phyloP scores from a whole-genome alignment of 805 yeast genomes.

The Myxozyma mucilagina region DNA sequence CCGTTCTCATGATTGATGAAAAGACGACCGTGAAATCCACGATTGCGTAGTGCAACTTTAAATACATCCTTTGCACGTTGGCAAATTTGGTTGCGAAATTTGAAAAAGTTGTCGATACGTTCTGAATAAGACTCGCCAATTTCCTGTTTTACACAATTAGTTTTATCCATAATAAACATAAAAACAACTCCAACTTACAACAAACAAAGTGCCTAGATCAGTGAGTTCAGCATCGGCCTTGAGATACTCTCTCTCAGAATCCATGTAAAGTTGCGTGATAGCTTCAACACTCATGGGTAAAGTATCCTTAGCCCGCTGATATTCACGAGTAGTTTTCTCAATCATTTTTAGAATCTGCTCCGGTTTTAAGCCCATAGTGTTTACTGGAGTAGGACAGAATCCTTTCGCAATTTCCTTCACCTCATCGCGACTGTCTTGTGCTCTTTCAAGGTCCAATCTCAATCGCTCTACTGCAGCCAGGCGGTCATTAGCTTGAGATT shows the following conservation, averaged over 20 bases:
- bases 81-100: constrained; percentile 31
- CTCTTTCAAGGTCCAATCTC: background rate
- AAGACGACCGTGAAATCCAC: constrained; percentile 76
- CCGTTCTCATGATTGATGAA: constrained; percentile 54
- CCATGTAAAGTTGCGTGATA: constrained; percentile 19
- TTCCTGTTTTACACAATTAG: background rate
- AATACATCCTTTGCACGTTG: constrained; percentile 37
- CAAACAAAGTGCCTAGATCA: constrained; percentile 3
- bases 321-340: constrained; percentile 3
- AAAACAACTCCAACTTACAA: background rate
- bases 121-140: constrained; percentile 19
- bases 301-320: constrained; percentile 10
- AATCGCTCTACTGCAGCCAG: constrained; percentile 4
- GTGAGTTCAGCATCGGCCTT: constrained; percentile 20
- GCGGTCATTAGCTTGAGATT: constrained; percentile 1
- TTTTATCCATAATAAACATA: background rate
- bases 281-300: constrained; percentile 24
- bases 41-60: constrained; percentile 43
- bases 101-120: constrained; percentile 25
- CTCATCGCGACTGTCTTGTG: background rate
- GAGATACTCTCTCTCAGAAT: constrained; percentile 12
- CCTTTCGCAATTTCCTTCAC: constrained; percentile 1
- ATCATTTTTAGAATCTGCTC: background rate
- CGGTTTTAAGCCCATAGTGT: background rate
- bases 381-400: background rate